Evolutionary conservation across 805 yeast species (phyloP), one percentile per base, ranked within the genome.

Genomic region (Saccharomyces eubayanus): DNA sequence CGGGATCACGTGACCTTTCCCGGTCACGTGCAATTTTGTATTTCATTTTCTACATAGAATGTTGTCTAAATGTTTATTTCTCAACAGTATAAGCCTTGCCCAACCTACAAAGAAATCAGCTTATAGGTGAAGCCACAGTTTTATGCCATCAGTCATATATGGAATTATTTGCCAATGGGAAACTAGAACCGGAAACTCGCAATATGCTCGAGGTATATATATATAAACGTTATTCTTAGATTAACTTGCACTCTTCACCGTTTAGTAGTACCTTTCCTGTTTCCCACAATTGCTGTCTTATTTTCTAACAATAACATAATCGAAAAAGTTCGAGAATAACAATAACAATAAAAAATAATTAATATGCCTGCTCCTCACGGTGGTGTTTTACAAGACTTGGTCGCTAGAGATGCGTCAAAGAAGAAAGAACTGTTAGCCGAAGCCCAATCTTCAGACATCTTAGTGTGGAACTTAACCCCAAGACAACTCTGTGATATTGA

Each of bases 401-500:
- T 90, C 54, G 81, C 83, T 52, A 84, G 98, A 72, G 98, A 91
- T 70, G 80, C 82, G 31, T 68, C 80, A 43, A 81, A 79, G 59
- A 83, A 79, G 61, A 67, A 67, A 5, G 74, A 77, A 51, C 76
- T 91, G 46, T 64, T 85, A 47, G 65, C 74, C 28, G 94, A 89
- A 72, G 78, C 85, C 20, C 73, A 75, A 31, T 63, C 71, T 41
- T 61, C 75, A 20, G 71, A 75, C 21, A 67, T 73, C 48, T 64
- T 77, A n/a, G 69, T 80, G 50, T 62, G 67, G 65, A 57, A 55
- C 20, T 77, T 91, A 60, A 84, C 95, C 31, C 92, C 83, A 58
- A 85, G 98, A 69, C 97, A 91, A 71, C 76, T 91, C 53, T 91
- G 98, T 72, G 98, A 91, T 71, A 74, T 92, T 66, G 98, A 91